Conservation (phyloP, 768 basidiomycete species). For the Trametes punicea region DNA sequence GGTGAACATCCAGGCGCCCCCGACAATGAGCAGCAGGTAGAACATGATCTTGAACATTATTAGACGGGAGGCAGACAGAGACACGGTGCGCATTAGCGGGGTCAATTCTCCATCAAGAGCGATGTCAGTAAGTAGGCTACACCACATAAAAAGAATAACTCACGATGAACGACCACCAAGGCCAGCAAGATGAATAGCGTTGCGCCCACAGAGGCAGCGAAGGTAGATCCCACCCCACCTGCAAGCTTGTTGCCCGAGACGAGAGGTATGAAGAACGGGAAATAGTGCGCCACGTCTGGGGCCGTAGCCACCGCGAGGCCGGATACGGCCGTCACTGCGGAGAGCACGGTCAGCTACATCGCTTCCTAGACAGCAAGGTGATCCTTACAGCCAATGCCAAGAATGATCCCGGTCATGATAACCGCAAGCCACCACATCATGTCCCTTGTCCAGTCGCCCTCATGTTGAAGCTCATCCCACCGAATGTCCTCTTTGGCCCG, state of each 20-base stretch:
- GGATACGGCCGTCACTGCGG: constrained; percentile 63
- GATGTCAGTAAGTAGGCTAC: background rate
- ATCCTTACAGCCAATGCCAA: constrained; percentile 60
- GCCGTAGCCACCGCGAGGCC: constrained; percentile 66
- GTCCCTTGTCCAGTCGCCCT: constrained; percentile 44
- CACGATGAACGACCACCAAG: constrained; percentile 53
- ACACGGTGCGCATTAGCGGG: constrained; percentile 53
- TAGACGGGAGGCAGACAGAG: constrained; percentile 59
- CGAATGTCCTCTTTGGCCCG: constrained; percentile 79
- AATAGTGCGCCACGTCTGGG: constrained; percentile 68
- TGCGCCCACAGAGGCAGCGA: constrained; percentile 64
- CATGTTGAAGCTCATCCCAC: constrained; percentile 73
- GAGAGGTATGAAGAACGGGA: constrained; percentile 60
- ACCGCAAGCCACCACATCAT: constrained; percentile 66
- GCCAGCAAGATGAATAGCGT: constrained; percentile 57
- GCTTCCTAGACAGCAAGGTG: background rate
- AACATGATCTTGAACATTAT: constrained; percentile 63
- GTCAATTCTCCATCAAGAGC: constrained; percentile 41
- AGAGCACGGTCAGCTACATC: background rate
- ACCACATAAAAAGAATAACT: constrained; percentile 26
- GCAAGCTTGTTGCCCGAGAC: constrained; percentile 46
- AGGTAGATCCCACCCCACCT: constrained; percentile 61
- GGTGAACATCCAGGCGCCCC: constrained; percentile 57
- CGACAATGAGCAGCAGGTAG: constrained; percentile 51
- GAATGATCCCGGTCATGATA: constrained; percentile 43